phyloP scores from a whole-genome alignment of 164 flowering plant species.

The Aristolochia contorta region DNA sequence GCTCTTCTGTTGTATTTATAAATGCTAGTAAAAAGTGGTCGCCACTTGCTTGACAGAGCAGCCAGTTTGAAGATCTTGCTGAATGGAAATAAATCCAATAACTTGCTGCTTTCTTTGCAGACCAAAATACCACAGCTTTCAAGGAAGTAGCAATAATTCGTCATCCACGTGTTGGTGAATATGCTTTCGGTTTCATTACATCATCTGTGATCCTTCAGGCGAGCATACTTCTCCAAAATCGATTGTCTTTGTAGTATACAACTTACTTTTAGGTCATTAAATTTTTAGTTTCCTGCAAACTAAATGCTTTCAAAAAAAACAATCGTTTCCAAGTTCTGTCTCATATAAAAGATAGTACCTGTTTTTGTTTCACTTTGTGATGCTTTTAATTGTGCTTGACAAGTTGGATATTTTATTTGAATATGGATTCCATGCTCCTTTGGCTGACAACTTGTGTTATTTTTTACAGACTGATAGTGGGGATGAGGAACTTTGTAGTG shows the following conservation, averaged over 20 bases:
- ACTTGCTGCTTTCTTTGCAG: slow-evolving; percentile 18
- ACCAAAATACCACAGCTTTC: slow-evolving; percentile 75
- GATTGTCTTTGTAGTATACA: not conserved
- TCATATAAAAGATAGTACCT: too few relatives aligned
- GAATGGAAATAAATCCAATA: too few relatives aligned
- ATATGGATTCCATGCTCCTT: too few relatives aligned
- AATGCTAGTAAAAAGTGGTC: too few relatives aligned
- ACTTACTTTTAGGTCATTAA: not conserved
- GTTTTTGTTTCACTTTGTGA: too few relatives aligned
- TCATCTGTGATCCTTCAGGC: slow-evolving; percentile 40
- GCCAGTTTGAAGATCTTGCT: too few relatives aligned
- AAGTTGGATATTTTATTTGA: too few relatives aligned
- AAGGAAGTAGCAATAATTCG: slow-evolving; percentile 85
- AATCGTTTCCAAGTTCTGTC: not conserved
- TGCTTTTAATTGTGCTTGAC: too few relatives aligned
- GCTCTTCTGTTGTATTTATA: too few relatives aligned
- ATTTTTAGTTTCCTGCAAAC: not conserved
- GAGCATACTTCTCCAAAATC: not conserved
- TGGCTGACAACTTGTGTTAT: slow-evolving; percentile 1
- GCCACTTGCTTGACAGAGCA: too few relatives aligned
- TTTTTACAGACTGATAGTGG: slow-evolving; percentile 45
- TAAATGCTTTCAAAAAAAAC: not conserved
- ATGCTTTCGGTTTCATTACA: slow-evolving; percentile 85
- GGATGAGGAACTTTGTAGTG: slow-evolving; percentile 75
- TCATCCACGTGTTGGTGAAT: slow-evolving; percentile 87